phyloP scores from a whole-genome alignment of 2,329 filamentous ascomycete genomes.

The Harringtonia lauricola region DNA sequence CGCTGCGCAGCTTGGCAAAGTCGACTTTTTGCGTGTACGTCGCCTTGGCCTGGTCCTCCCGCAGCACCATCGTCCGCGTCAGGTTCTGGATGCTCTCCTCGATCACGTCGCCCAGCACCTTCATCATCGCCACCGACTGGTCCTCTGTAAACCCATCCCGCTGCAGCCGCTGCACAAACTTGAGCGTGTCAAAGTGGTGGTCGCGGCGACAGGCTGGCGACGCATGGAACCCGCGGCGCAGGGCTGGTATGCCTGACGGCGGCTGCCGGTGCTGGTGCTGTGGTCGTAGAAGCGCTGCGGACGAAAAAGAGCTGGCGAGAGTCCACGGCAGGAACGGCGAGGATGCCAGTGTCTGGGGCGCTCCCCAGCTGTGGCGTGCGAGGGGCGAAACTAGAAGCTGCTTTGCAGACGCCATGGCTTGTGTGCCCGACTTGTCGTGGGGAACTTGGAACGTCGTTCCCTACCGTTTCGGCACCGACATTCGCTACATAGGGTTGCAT shows the following conservation, averaged over 20 bases:
- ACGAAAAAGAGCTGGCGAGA: too few species aligned
- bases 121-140: constrained; percentile 97
- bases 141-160: constrained; percentile 91
- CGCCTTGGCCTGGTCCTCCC: constrained; percentile 80
- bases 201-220: constrained; percentile 54
- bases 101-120: constrained; percentile 89
- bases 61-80: constrained; percentile 93
- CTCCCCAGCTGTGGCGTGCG: too few species aligned
- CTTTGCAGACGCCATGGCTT: too few species aligned
- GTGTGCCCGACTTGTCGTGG: too few species aligned
- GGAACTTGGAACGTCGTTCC: too few species aligned
- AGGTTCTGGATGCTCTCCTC: constrained; percentile 96
- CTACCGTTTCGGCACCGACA: too few species aligned
- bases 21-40: constrained; percentile 86
- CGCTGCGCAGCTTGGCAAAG: constrained; percentile 91
- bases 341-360: too few species aligned
- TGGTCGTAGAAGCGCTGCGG: too few species aligned
- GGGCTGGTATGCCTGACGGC: neutral
- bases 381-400: too few species aligned
- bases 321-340: too few species aligned
- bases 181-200: constrained; percentile 96
- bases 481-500: too few species aligned
- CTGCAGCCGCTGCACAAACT: constrained; percentile 85
- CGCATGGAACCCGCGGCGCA: constrained; percentile 47
- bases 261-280: neutral